Evolutionary conservation across 2,329 filamentous ascomycete genomes (phyloP).

Genomic region (Polychaeton citri): DNA sequence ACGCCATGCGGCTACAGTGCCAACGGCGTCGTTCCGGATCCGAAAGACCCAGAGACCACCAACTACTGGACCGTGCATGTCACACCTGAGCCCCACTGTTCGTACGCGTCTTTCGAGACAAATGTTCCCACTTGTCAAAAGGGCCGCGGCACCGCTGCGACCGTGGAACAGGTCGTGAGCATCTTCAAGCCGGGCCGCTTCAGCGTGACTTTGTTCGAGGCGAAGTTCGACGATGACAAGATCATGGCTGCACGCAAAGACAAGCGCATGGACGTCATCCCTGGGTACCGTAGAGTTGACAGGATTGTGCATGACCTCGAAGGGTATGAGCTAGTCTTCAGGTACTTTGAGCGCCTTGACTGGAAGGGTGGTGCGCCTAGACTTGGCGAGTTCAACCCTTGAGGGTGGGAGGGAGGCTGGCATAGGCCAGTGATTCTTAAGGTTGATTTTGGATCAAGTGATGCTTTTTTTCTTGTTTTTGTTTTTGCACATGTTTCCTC

Average conservation of each 20-base stretch:
- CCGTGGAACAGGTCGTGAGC: constrained; percentile 83
- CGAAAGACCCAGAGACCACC: constrained; percentile 35
- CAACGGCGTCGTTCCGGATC: constrained; percentile 83
- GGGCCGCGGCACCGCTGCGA: constrained; percentile 75
- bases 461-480: too few species aligned
- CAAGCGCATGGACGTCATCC: constrained; percentile 58
- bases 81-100: constrained; percentile 92
- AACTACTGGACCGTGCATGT: constrained; percentile 99
- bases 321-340: constrained; percentile 91
- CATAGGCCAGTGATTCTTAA: too few species aligned
- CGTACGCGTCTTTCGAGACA: constrained; percentile 95
- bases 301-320: constrained; percentile 95
- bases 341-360: constrained; percentile 86
- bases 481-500: too few species aligned
- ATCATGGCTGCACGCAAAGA: constrained; percentile 26
- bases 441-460: too few species aligned
- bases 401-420: too few species aligned
- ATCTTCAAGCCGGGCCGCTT: constrained; percentile 98
- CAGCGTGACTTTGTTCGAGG: constrained; percentile 91
- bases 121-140: constrained; percentile 85
- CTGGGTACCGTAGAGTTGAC: constrained; percentile 79
- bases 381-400: constrained; percentile 37
- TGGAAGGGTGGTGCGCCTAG: constrained; percentile 55
- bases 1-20: constrained; percentile 94
- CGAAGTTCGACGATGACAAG: constrained; percentile 44